A percentile compares a stretch with the other conserved stretches of the same genome.
These are phyloP conservation scores for Citrus medica DNA, from an alignment of 345 rosid genomes.

Conservation along the genomic window DNA sequence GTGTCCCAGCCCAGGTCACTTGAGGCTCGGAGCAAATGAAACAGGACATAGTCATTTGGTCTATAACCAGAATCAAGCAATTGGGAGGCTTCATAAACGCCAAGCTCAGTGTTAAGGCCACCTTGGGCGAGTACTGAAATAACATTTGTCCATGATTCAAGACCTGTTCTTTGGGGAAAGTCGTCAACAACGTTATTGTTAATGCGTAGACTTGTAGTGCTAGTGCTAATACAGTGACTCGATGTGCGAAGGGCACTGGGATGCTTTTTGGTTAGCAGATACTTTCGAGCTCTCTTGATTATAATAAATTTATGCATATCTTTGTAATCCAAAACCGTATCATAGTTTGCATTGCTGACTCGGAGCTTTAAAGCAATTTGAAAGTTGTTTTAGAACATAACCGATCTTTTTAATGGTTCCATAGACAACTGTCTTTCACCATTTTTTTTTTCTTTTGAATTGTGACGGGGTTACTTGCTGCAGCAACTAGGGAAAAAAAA, in stretches of 20 bases:
- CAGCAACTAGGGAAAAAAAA: too few species aligned
- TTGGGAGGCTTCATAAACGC: conserved; percentile 27
- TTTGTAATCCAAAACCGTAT: not conserved
- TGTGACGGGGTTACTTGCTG: too few species aligned
- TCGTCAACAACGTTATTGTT: not conserved
- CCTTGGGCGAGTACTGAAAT: conserved; percentile 26
- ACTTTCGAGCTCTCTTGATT: conserved; percentile 6
- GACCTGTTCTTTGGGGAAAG: not conserved
- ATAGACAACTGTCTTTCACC: too few species aligned
- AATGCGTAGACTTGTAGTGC: not conserved
- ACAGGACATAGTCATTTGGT: conserved; percentile 37
- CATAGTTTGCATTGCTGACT: not conserved
- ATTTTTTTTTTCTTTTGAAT: too few species aligned
- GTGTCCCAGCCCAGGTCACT: conserved; percentile 40
- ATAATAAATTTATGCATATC: conserved; percentile 26
- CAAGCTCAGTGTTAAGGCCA: conserved; percentile 15
- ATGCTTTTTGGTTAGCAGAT: conserved; percentile 13
- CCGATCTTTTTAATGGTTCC: not conserved
- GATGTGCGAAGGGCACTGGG: conserved; percentile 4
- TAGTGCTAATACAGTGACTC: not conserved
- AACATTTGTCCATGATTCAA: conserved; percentile 21
- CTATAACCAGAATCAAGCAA: conserved; percentile 32
- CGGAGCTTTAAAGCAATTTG: not conserved
- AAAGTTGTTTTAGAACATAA: too few species aligned
- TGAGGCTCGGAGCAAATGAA: conserved; percentile 53